Conservation (phyloP, 1,284 basidiomycete genomes). For the Ceratobasidium sp. region DNA sequence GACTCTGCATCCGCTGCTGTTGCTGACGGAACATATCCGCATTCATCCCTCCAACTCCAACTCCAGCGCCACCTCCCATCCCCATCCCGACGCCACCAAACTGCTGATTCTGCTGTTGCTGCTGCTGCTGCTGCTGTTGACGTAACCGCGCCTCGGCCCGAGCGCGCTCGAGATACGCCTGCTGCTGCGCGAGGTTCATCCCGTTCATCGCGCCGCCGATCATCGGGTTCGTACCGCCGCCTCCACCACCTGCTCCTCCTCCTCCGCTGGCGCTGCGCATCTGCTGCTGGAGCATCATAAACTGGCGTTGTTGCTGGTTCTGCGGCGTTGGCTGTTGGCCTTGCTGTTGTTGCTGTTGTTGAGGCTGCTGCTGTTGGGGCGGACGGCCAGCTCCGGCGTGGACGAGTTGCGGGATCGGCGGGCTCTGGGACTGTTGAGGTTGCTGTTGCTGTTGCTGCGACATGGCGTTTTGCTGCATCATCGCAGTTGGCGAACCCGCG, state of each 20-base stretch:
- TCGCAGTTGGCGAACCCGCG: constrained; percentile 19
- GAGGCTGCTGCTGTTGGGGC: constrained; percentile 21
- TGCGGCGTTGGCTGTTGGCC: constrained; percentile 17
- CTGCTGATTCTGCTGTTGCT: constrained; percentile 6
- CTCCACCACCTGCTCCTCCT: neutral
- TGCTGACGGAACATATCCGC: constrained; percentile 27
- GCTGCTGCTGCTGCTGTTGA: constrained; percentile 25
- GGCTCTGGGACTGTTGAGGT: constrained; percentile 24
- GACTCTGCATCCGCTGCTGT: neutral
- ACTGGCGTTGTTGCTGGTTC: constrained; percentile 36
- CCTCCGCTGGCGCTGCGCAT: constrained; percentile 29
- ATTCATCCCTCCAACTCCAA: neutral
- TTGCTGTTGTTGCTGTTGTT: constrained; percentile 31
- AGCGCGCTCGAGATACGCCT: constrained; percentile 21
- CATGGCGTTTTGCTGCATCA: constrained; percentile 14
- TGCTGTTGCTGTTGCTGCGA: constrained; percentile 32
- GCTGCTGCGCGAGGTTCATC: constrained; percentile 27
- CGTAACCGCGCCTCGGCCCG: constrained; percentile 29
- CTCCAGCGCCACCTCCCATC: neutral
- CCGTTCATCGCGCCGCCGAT: constrained; percentile 17
- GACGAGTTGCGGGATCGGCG: constrained; percentile 42
- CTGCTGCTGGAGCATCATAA: constrained; percentile 45
- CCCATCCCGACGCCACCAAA: constrained; percentile 12
- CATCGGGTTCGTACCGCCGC: constrained; percentile 9
- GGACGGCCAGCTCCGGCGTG: neutral